phyloP scores from a whole-genome alignment of 192 early-diverging fungal species.

The Umbelopsis isabellina region DNA sequence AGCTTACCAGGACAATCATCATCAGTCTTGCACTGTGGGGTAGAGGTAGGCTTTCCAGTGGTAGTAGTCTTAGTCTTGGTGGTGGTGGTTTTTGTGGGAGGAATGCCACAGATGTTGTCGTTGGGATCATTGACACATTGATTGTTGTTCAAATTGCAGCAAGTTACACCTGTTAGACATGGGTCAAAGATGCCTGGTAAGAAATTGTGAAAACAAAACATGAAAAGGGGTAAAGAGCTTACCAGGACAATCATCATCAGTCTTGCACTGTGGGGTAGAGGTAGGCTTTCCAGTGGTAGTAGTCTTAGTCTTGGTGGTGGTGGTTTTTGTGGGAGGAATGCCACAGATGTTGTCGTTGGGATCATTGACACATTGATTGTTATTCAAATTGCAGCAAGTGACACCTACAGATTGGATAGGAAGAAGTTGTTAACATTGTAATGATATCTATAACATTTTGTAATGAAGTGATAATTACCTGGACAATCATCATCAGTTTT shows the following conservation, averaged over 20 bases:
- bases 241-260: slow-evolving; percentile 32
- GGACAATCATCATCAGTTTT: slow-evolving; percentile 29
- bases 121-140: slow-evolving; percentile 27
- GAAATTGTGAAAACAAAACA: background rate
- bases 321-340: slow-evolving; percentile 19
- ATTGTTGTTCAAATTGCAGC: slow-evolving; percentile 26
- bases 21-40: slow-evolving; percentile 16
- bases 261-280: slow-evolving; percentile 19
- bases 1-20: slow-evolving; percentile 27
- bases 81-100: slow-evolving; percentile 16
- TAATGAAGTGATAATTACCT: background rate
- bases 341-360: slow-evolving; percentile 12
- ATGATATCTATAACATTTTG: too few species aligned
- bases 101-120: slow-evolving; percentile 27
- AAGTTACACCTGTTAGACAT: slow-evolving; percentile 1
- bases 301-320: background rate
- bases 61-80: background rate
- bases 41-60: background rate
- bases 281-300: background rate
- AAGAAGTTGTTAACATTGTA: too few species aligned
- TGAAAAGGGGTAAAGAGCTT: background rate
- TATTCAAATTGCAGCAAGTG: slow-evolving; percentile 27
- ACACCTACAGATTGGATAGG: background rate
- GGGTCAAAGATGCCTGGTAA: background rate
- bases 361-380: slow-evolving; percentile 14